Conservation (phyloP, 2,329 filamentous ascomycete species). For the Botrytis hyacinthi region DNA sequence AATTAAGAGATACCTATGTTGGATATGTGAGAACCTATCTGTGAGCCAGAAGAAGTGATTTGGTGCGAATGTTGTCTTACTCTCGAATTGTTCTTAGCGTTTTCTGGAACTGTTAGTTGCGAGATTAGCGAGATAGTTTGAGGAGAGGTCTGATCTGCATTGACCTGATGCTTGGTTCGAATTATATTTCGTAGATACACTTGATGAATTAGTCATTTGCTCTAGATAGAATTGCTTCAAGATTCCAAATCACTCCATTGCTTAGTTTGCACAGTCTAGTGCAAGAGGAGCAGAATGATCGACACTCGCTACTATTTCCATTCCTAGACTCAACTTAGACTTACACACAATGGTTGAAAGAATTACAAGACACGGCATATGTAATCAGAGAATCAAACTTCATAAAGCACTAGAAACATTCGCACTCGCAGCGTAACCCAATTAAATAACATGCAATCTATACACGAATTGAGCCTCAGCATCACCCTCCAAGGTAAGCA, state of each 20-base stretch:
- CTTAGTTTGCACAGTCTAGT: background rate
- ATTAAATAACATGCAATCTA: background rate
- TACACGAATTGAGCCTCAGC: background rate
- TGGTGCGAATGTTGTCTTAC: background rate
- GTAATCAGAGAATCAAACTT: background rate
- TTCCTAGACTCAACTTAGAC: background rate
- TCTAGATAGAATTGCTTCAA: background rate
- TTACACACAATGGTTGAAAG: fast-evolving
- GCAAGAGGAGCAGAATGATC: background rate
- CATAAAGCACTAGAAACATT: background rate
- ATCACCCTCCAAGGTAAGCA: background rate
- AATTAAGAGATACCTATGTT: background rate
- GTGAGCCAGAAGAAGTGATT: background rate
- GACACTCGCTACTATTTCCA: background rate
- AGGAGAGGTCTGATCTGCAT: background rate
- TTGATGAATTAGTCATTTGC: background rate
- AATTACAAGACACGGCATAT: background rate
- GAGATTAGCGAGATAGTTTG: background rate
- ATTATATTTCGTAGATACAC: background rate
- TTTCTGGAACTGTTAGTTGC: background rate
- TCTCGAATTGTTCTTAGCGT: background rate
- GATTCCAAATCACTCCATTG: background rate
- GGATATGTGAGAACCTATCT: background rate
- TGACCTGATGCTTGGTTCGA: background rate
- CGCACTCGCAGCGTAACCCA: background rate